Evolutionary conservation across 805 yeast genomes (phyloP).

Genomic region (Saccharomycodes ludwigii): DNA sequence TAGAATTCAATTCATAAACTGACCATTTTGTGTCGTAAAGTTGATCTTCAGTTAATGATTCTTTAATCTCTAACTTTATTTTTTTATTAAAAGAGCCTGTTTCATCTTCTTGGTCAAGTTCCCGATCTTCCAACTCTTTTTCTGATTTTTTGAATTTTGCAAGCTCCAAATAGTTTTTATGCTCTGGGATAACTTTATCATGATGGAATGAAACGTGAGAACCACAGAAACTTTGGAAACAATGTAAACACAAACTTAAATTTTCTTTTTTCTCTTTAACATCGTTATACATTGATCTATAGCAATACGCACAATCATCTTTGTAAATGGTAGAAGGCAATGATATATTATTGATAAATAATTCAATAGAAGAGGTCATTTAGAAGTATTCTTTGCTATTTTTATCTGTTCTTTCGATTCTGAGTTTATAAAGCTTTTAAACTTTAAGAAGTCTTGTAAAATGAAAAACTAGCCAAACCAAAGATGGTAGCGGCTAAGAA

Average conservation of each 20-base stretch:
- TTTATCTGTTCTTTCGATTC: no score
- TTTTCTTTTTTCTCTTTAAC: conserved; percentile 21
- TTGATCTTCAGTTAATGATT: conserved; percentile 19
- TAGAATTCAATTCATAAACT: conserved; percentile 6
- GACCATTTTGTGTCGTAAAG: conserved; percentile 19
- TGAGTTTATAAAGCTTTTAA: no score
- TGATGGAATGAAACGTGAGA: conserved; percentile 55
- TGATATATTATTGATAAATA: conserved; percentile 6
- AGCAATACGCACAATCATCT: conserved; percentile 86
- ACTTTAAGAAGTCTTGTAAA: no score
- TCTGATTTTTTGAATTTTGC: conserved; percentile 36
- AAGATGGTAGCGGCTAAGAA: no score
- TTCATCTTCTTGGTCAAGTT: conserved; percentile 15
- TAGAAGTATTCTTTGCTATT: no score
- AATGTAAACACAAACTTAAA: conserved; percentile 61
- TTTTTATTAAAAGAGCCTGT: conserved; percentile 15
- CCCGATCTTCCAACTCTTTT: conserved; percentile 11
- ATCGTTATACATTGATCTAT: conserved; percentile 46
- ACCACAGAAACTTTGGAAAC: conserved; percentile 61
- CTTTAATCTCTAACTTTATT: conserved; percentile 20
- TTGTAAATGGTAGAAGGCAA: conserved; percentile 43
- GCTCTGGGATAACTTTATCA: conserved; percentile 26
- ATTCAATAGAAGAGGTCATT: no score
- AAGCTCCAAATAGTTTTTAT: conserved; percentile 48
- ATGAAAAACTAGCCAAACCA: no score